Base-by-base conservation (phyloP, 2,329 filamentous ascomycete genomes). In the Talaromyces albobiverticillius region DNA sequence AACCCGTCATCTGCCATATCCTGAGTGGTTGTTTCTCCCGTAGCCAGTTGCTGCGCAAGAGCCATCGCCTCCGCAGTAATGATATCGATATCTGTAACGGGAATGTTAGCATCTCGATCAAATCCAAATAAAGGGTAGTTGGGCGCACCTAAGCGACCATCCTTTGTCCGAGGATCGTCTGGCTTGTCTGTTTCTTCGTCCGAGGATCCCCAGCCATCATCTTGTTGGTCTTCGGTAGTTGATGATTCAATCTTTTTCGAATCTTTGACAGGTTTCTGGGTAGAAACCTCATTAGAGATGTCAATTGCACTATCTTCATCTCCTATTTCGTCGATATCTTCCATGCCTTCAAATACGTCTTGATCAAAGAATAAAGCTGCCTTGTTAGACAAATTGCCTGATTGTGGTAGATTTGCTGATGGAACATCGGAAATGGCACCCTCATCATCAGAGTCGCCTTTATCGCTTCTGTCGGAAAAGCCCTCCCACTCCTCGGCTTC, bases 11-110 rank as follows among this genome's bases (percentile, higher is more conserved):
- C 95, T 43, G 93, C 77, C 4, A 96, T 77, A 62, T 96, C 90
- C 53, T 87, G 74, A 43, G 83, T 87, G 0, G 86, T 88, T 71
- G 87, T 92, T 68, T 93, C 82, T 42, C 93, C 93, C 0, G 88
- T 90, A 3, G 92, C 94, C 56, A 99, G 86, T 67, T 90, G 84
- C 61, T 97, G 94, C 0, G 94, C 95, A 14, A 99, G 81, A 0
- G 93, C 95, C 94, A 99, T 99, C 60, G 95, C 94, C 78, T 99
- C 94, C 4, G 91, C 94, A n/a, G 94, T 99, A 67, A 97, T 95
- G 65, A 99, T 97, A 70, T 97, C 91, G 73, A 99, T 95, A 68
- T 96, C 92, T 81, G 72, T 69, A 52, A 16, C 38, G 29, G 46
- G 5, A 9, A 40, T 10, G 36, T 40, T 40, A 34, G 25, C 18